Evolutionary conservation across 2,329 filamentous ascomycete genomes (phyloP), one percentile per base, ranked within the genome.

Genomic region (Stachybotrys elegans): DNA sequence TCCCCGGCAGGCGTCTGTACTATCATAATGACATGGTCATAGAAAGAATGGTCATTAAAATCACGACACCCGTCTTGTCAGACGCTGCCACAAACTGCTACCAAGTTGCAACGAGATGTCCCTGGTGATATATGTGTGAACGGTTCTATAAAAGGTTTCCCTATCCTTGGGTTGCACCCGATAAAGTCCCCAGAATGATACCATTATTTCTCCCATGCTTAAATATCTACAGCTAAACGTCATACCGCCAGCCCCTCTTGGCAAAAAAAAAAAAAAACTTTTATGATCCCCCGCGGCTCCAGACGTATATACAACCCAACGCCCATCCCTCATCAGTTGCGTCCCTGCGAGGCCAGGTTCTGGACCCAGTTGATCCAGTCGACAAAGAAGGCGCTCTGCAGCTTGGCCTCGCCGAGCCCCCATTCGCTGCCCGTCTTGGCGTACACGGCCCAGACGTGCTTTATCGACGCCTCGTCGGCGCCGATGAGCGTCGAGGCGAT

Each of bases 331-430:
- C 50, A 49, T 59, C 53, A 57, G 50, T 52, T 48, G 23, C 52
- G 48, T 35, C 54, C 51, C 52, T 64, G 59, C 22, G 62, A 60
- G 13, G 69, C 69, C 55, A 72, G 66, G 44, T 71, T 75, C 59
- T 76, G 71, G 57, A 76, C 82, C 86, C 86, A 90, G 57, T 88
- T 87, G 51, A 82, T 73, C 83, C 84, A 89, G 48, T 88, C 84
- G 3, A 72, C 71, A 54, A 88, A 86, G 63, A 89, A 84, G 1
- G 72, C 72, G 19, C 76, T 72, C 63, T 84, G 81, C 38, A 87
- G 71, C 62, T 75, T 77, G 35, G 72, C 73, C 56, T 75, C 72
- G 25, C 76, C 76, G 51, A 75, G 64, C 47, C 83, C 70, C 72
- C 82, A 84, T 38, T 68, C 54, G 39, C 57, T 56, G 63, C 83